Evolutionary conservation across 495 filamentous ascomycete species (phyloP), one percentile per base, ranked within the genome.

Genomic region (Hypoxylon subgilvum): DNA sequence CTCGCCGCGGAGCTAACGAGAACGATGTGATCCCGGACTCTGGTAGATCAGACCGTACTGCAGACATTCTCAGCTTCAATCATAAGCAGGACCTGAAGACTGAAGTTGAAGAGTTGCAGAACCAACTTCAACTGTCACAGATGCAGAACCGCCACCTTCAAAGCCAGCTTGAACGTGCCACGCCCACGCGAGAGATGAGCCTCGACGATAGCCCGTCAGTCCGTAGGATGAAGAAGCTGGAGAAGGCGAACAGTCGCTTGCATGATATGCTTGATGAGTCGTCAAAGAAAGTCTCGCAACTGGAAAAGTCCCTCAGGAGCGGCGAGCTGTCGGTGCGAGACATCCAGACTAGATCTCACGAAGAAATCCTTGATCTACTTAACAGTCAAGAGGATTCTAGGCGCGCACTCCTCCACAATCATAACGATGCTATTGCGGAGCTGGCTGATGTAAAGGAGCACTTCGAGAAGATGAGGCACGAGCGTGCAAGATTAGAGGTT

Each of bases 201-300:
- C 75, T 85, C 40, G 90, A 96, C 45, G 88, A 96, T n/a, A 93
- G 87, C 60, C 91, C 90, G 12, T 92, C 90, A 4, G 65, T 88
- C 27, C 82, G 88, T 49, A 88, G 94, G 0, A 86, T 96, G 63
- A 88, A 96, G 61, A 94, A 96, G 69, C 79, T 98, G 10, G 93
- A 97, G 69, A 87, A 91, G 54, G 94, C 89, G 57, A 98, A 98
- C 73, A 90, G 81, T 69, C 84, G 93, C 47, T 82, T 98, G 12
- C 93, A 98, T 63, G 92, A 96, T 56, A 88, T 95, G 79, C 86
- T 98, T 4, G 94, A 98, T 69, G 91, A 97, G 68, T 97, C 94
- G 1, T 79, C 89, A 6, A 92, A 92, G 79, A 96, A 96, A 73
- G 88, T 97, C 16, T 96, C 94, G 4, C 83, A 88, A 1, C 74